Conservation (phyloP, 73 alveolate genomes). For the Paramecium sonneborni region DNA sequence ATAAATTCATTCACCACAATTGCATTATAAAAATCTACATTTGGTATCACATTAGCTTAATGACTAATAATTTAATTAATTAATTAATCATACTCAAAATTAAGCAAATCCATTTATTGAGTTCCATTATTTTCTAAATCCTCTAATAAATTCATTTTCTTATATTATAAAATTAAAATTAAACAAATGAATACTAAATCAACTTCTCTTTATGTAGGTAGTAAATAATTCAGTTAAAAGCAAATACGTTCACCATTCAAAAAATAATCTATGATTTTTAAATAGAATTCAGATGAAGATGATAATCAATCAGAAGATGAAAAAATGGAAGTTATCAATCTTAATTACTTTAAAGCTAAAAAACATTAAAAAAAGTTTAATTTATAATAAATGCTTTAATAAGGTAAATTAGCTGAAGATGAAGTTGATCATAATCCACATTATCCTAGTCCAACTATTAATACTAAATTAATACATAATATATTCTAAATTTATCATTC, state of each 20-base stretch:
- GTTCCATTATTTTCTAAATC: not conserved
- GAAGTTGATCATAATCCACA: conserved; percentile 44
- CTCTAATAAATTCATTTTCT: conserved; percentile 25
- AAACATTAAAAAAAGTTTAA: not conserved
- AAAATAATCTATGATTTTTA: not conserved
- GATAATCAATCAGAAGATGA: conserved; percentile 44
- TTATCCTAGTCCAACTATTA: conserved; percentile 49
- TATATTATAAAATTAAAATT: not conserved
- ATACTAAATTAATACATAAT: conserved; percentile 41
- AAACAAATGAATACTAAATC: not conserved
- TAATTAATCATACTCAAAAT: not conserved
- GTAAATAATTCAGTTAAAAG: not conserved
- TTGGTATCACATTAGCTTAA: conserved; percentile 11
- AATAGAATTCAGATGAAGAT: not conserved
- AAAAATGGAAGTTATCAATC: conserved; percentile 24
- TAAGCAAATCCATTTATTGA: not conserved
- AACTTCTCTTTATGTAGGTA: not conserved
- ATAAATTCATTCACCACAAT: conserved; percentile 57
- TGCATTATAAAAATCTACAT: conserved; percentile 48
- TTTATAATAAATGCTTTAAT: conserved; percentile 10
- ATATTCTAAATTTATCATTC: conserved; percentile 2
- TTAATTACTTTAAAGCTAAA: conserved; percentile 46
- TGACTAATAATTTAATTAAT: not conserved
- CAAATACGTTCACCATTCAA: not conserved
- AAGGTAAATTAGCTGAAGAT: conserved; percentile 25